These are phyloP conservation scores for Xylariaceae sp. DNA, from an alignment of 2,329 filamentous ascomycete genomes.

Conservation along the genomic window DNA sequence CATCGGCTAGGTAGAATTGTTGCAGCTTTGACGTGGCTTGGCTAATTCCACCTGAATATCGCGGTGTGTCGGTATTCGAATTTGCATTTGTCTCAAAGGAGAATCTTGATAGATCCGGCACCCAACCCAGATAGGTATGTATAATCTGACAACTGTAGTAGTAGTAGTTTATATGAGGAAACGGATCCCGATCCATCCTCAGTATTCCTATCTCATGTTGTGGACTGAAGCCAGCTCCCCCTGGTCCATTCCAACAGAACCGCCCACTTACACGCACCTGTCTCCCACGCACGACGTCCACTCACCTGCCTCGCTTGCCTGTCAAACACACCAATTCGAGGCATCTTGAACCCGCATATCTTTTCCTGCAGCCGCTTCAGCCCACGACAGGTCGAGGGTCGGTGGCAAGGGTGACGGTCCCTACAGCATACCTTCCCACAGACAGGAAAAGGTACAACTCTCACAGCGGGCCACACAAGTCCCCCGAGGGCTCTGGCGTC, in stretches of 20 bases:
- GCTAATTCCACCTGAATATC: not conserved
- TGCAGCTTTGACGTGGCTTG: not conserved
- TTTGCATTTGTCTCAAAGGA: not conserved
- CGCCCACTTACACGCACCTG: not conserved
- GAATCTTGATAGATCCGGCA: not conserved
- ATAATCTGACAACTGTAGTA: too few species aligned
- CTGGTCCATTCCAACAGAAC: not conserved
- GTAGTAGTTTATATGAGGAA: not conserved
- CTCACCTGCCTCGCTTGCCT: conserved; percentile 4
- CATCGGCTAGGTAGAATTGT: not conserved
- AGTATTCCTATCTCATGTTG: not conserved
- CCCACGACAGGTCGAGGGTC: not conserved
- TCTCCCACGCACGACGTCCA: not conserved
- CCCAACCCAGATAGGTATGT: not conserved
- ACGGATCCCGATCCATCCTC: not conserved
- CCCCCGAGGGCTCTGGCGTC: not conserved
- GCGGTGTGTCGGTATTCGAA: not conserved
- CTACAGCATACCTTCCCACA: conserved; percentile 12
- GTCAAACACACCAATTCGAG: not conserved
- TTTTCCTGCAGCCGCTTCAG: conserved; percentile 18
- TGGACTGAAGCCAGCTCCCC: not conserved
- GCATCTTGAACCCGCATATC: conserved; percentile 11
- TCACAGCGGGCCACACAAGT: not conserved
- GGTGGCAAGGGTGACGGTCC: conserved; percentile 12
- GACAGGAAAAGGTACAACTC: not conserved